phyloP scores from a whole-genome alignment of 2,329 filamentous ascomycete species.

The Beauveria medogensis region DNA sequence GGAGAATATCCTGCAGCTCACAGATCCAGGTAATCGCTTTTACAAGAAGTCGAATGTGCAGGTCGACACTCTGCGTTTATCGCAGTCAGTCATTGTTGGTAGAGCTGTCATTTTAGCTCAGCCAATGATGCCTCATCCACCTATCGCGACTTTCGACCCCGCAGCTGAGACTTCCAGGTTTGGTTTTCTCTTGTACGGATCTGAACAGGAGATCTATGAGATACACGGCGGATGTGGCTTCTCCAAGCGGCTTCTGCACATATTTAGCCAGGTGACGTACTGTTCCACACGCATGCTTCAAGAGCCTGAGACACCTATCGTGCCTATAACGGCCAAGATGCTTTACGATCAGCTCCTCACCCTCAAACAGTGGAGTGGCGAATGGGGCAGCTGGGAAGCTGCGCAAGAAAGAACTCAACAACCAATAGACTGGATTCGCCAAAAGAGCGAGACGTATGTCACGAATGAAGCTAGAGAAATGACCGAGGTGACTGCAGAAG shows the following conservation, averaged over 20 bases:
- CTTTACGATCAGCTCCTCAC: conserved; percentile 21
- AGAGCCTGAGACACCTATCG: conserved; percentile 23
- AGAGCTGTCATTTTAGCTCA: conserved; percentile 32
- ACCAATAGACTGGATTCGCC: conserved; percentile 24
- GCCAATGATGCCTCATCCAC: conserved; percentile 27
- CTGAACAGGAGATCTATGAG: conserved; percentile 25
- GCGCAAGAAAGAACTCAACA: conserved; percentile 12
- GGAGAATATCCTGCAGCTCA: conserved; percentile 26
- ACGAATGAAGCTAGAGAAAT: conserved; percentile 25
- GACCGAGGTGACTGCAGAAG: conserved; percentile 33
- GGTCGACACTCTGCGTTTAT: conserved; percentile 25
- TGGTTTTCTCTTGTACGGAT: conserved; percentile 31
- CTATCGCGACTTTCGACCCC: conserved; percentile 20
- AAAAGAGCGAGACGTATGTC: conserved; percentile 15
- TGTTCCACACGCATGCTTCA: conserved; percentile 27
- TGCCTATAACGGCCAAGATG: conserved; percentile 23
- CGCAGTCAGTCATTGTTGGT: conserved; percentile 32
- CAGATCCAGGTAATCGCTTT: conserved; percentile 29
- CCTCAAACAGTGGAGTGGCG: conserved; percentile 30
- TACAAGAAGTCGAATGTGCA: conserved; percentile 27
- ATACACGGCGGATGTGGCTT: conserved; percentile 36
- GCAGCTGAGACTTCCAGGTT: conserved; percentile 25
- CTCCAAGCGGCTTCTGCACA: conserved; percentile 30
- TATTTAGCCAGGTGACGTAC: conserved; percentile 30
- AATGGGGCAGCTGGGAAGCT: conserved; percentile 19